A percentile compares a stretch with the other conserved stretches of the same genome.
phyloP scores from a whole-genome alignment of 1,139 yeast genomes.

The Magnusiomyces magnusii region DNA sequence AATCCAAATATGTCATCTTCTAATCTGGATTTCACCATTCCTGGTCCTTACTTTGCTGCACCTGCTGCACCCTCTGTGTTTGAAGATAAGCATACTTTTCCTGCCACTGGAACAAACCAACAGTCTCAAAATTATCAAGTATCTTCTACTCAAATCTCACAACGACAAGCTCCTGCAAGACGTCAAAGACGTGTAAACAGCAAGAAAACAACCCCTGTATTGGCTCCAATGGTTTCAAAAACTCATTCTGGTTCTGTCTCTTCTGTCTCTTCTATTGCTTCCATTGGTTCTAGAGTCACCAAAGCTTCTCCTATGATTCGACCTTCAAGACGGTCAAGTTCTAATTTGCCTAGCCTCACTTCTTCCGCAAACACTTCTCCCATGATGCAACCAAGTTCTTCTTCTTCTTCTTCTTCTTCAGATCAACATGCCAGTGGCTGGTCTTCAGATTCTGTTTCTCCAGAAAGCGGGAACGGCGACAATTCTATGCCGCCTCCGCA shows the following conservation, averaged over 20 bases:
- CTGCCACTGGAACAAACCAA: conserved; percentile 13
- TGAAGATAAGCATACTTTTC: conserved; percentile 32
- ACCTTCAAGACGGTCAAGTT: conserved; percentile 18
- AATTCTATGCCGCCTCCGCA: conserved; percentile 28
- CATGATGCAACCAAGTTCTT: conserved; percentile 13
- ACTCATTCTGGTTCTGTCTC: conserved; percentile 10
- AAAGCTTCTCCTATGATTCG: conserved; percentile 23
- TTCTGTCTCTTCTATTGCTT: conserved; percentile 5
- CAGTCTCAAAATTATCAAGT: conserved; percentile 9
- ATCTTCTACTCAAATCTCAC: conserved; percentile 3
- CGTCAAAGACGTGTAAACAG: conserved; percentile 4
- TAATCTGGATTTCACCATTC: conserved; percentile 28
- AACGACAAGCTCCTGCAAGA: conserved; percentile 7
- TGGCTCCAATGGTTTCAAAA: conserved; percentile 13
- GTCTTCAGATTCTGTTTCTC: conserved; percentile 25
- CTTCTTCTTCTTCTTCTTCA: background rate
- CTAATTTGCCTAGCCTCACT: conserved; percentile 10
- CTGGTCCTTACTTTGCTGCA: conserved; percentile 34
- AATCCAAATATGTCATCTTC: conserved; percentile 17
- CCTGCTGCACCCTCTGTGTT: conserved; percentile 54
- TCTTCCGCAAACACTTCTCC: conserved; percentile 19
- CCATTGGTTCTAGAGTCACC: conserved; percentile 17
- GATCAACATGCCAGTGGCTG: conserved; percentile 15
- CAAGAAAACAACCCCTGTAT: conserved; percentile 13
- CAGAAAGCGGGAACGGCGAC: conserved; percentile 25